Conservation (phyloP, 2,329 filamentous ascomycete genomes). For the Elsinoe necatrix region DNA sequence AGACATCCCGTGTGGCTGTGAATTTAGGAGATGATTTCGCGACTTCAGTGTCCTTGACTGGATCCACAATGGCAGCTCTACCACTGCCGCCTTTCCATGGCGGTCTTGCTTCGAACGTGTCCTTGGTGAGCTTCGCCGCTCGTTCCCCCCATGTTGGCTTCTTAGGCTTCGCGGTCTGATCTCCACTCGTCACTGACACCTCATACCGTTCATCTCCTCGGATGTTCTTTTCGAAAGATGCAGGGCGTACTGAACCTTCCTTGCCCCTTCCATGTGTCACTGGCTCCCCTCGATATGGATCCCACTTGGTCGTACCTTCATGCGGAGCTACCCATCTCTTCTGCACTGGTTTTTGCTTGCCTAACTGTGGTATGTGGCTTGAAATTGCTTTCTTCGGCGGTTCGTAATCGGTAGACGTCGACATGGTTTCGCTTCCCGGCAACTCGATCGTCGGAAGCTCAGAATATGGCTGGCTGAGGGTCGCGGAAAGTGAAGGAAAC, state of each 20-base stretch:
- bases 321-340: neutral
- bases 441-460: constrained; percentile 2
- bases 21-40: neutral
- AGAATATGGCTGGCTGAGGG: constrained; percentile 7
- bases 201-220: constrained; percentile 1
- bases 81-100: constrained; percentile 14
- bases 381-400: neutral
- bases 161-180: constrained; percentile 10
- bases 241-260: neutral
- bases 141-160: constrained; percentile 15
- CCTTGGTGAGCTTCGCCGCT: constrained; percentile 17
- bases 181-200: neutral
- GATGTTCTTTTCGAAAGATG: constrained; percentile 1
- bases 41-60: constrained; percentile 13
- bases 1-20: constrained; percentile 6
- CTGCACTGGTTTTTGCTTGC: neutral
- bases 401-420: neutral
- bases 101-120: constrained; percentile 20
- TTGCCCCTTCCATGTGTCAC: constrained; percentile 1
- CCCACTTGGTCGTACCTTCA: neutral
- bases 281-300: neutral
- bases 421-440: neutral
- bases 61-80: constrained; percentile 12
- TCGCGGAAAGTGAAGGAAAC: neutral
- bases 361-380: constrained; percentile 10